Base-by-base conservation (phyloP, 352 stramenopile genomes). In the Pythium biforme region DNA sequence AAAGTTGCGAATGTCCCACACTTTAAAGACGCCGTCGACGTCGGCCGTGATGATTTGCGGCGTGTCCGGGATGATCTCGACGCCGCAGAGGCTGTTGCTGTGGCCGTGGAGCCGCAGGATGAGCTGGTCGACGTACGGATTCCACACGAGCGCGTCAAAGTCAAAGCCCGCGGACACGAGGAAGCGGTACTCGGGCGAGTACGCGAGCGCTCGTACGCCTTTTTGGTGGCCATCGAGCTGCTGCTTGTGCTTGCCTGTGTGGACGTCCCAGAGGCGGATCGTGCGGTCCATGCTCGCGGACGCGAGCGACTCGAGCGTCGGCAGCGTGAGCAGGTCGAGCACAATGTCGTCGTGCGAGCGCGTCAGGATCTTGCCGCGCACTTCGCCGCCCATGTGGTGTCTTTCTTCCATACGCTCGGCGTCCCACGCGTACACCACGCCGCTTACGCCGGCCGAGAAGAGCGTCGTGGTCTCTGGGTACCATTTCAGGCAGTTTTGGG, bases 1-100 rank as follows among this genome's bases (percentile, higher is more conserved):
- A 67, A 96, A 97, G 63, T 95, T 96, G 47, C 88, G 82, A 47
- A 96, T 91, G 61, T 97, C 86, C 88, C 89, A 97, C 33, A 97
- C 80, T 51, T 96, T 96, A 57, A 95, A 90, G 26, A 90, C 66
- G 14, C 89, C 89, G 51, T 89, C 81, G 2, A 92, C 73, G 62
- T 97, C 89, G 7, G 82, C 83, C 3, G 84, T 96, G 52, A 97
- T 81, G 59, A 97, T 90, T 64, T 96, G 86, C 4, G 86, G 86
- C 8, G 88, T 90, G 61, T 92, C 76, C 9, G 83, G 75, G 45
- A 95, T 86, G 67, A 96, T 93, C 67, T 95, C 83, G 33, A 95
- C 86, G 9, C 88, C 83, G 29, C 83, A 94, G 17, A 96, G 69
- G 48, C 84, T 89, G 59, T 91, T 92, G 59, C 85, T 92, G 68